A percentile compares a stretch with the other conserved stretches of the same genome.
phyloP scores from a whole-genome alignment of 2,329 filamentous ascomycete genomes.

The Biscogniauxia mediterranea region DNA sequence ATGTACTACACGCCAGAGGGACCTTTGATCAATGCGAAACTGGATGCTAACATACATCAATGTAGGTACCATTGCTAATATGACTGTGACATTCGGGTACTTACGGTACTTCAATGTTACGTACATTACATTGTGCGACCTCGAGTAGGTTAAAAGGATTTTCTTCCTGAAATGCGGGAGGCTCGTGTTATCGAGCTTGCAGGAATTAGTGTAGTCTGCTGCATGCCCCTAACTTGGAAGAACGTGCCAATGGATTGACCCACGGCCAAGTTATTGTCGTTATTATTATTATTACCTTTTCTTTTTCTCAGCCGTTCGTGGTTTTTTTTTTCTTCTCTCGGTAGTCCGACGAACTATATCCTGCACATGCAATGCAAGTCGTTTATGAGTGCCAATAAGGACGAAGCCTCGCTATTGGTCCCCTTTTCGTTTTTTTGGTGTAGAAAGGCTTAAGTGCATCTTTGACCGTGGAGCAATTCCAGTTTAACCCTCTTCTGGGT shows the following conservation, averaged over 20 bases:
- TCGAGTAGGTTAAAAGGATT: background rate
- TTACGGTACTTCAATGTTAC: background rate
- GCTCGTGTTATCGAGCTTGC: constrained; percentile 1
- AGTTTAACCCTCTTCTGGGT: no score
- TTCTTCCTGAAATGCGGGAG: background rate
- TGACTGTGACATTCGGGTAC: no score
- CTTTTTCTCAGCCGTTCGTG: background rate
- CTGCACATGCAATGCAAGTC: background rate
- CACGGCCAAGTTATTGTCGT: no score
- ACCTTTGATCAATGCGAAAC: no score
- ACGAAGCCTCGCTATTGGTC: background rate
- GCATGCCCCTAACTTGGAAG: background rate
- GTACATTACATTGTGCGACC: background rate
- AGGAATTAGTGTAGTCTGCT: background rate
- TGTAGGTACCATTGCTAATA: no score
- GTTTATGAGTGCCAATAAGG: background rate
- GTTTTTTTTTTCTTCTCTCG: background rate
- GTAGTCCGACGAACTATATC: background rate
- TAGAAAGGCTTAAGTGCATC: background rate
- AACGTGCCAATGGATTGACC: background rate
- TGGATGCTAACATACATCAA: no score
- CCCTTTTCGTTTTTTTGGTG: background rate
- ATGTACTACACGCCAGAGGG: no score
- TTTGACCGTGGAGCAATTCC: background rate
- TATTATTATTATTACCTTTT: no score